Evolutionary conservation across 257 asterid species (phyloP).

Genomic region (Solanum stenotomum): DNA sequence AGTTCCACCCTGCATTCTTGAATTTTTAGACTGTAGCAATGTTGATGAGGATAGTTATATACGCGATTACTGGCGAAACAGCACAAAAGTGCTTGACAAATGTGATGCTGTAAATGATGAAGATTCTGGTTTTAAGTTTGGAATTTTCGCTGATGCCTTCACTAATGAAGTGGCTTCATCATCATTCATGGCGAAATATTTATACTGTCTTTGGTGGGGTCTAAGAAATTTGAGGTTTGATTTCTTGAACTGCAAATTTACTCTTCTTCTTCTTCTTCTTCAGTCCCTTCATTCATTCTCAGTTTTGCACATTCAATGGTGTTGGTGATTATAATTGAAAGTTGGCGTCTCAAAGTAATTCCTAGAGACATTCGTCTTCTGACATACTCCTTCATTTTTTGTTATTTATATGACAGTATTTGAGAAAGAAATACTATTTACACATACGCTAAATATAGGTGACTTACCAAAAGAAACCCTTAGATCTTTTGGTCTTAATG

Average conservation of each 20-base stretch:
- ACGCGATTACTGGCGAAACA: conserved; percentile 51
- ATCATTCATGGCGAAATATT: conserved; percentile 54
- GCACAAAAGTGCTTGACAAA: conserved; percentile 35
- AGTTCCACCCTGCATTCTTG: conserved; percentile 39
- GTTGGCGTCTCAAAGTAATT: background rate
- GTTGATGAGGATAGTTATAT: background rate
- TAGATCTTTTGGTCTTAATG: background rate
- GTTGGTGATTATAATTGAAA: background rate
- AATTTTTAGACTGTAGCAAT: conserved; percentile 52
- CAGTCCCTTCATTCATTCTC: background rate
- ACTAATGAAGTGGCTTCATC: conserved; percentile 74
- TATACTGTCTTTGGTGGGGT: conserved; percentile 99
- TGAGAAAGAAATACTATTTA: background rate
- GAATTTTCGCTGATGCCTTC: conserved; percentile 93
- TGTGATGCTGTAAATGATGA: conserved; percentile 74
- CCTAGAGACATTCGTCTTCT: background rate
- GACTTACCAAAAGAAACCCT: background rate
- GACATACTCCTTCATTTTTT: background rate
- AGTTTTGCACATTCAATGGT: background rate
- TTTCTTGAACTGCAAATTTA: background rate
- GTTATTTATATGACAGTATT: background rate
- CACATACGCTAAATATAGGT: background rate
- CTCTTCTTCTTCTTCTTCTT: background rate
- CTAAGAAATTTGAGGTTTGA: conserved; percentile 79
- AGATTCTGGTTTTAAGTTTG: conserved; percentile 79